phyloP scores from a whole-genome alignment of 2,329 filamentous ascomycete species.

The Trematosphaeria pertusa region DNA sequence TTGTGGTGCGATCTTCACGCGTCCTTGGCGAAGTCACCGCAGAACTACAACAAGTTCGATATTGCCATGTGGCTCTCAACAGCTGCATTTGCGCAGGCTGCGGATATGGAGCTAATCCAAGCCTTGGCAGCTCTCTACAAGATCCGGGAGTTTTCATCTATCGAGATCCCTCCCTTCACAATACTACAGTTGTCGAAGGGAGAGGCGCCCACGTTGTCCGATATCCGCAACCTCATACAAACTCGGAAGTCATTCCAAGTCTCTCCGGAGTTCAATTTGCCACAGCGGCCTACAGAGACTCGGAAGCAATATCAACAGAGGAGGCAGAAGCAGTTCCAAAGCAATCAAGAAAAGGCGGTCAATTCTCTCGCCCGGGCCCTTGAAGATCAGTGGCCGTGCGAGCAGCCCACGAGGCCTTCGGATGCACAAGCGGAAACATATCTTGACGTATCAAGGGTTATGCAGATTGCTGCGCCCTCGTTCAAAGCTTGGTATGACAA shows the following conservation, averaged over 20 bases:
- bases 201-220: not conserved
- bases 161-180: conserved; percentile 14
- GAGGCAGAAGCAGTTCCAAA: conserved; percentile 10
- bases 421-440: conserved; percentile 16
- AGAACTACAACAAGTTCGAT: conserved; percentile 21
- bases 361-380: conserved; percentile 19
- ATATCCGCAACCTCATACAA: conserved; percentile 6
- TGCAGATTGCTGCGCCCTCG: conserved; percentile 18
- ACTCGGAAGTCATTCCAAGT: not conserved
- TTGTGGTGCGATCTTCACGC: conserved; percentile 35
- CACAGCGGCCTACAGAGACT: conserved; percentile 19
- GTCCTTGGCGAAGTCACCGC: conserved; percentile 4
- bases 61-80: conserved; percentile 36
- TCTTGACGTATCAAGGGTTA: conserved; percentile 17
- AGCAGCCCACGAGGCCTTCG: conserved; percentile 14
- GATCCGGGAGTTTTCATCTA: conserved; percentile 3
- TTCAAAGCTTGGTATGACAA: conserved; percentile 42
- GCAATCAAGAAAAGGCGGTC: conserved; percentile 13
- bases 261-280: conserved; percentile 11
- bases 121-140: conserved; percentile 29
- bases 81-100: conserved; percentile 26
- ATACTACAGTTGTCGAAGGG: conserved; percentile 20
- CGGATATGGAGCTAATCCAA: conserved; percentile 32
- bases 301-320: conserved; percentile 12
- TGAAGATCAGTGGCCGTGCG: conserved; percentile 26